Evolutionary conservation across 1,284 basidiomycete genomes (phyloP).

Genomic region (Fereydounia khargensis): DNA sequence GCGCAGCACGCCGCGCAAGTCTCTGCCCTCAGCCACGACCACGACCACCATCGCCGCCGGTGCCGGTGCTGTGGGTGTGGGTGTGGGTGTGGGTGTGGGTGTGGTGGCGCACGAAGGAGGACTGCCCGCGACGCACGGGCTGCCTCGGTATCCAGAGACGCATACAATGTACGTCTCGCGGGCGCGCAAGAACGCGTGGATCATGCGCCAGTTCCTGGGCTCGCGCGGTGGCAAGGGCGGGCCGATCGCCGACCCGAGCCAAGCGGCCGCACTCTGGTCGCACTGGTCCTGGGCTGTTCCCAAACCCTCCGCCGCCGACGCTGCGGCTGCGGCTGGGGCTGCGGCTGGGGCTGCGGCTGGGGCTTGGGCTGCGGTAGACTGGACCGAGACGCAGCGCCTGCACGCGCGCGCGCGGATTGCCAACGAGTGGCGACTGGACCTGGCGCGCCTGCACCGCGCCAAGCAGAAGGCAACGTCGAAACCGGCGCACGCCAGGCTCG

Average conservation of each 20-base stretch:
- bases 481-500: slow-evolving; percentile 3
- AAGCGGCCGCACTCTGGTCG: slow-evolving; percentile 4
- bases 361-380: neutral
- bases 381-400: too few species aligned
- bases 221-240: slow-evolving; percentile 4
- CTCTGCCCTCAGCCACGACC: too few species aligned
- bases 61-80: too few species aligned
- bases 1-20: too few species aligned
- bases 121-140: neutral
- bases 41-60: too few species aligned
- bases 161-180: slow-evolving; percentile 17
- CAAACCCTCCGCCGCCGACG: neutral
- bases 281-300: slow-evolving; percentile 4
- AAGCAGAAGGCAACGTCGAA: slow-evolving; percentile 1
- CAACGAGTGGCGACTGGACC: too few species aligned
- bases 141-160: slow-evolving; percentile 7
- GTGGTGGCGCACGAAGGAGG: too few species aligned
- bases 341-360: neutral
- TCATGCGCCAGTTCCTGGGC: slow-evolving; percentile 3
- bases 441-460: too few species aligned
- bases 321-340: neutral
- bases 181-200: slow-evolving; percentile 8
- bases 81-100: too few species aligned
- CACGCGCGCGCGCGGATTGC: too few species aligned
- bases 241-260: neutral